Base-by-base conservation (phyloP, 2,329 filamentous ascomycete genomes). In the Aspergillus fumigatus region DNA sequence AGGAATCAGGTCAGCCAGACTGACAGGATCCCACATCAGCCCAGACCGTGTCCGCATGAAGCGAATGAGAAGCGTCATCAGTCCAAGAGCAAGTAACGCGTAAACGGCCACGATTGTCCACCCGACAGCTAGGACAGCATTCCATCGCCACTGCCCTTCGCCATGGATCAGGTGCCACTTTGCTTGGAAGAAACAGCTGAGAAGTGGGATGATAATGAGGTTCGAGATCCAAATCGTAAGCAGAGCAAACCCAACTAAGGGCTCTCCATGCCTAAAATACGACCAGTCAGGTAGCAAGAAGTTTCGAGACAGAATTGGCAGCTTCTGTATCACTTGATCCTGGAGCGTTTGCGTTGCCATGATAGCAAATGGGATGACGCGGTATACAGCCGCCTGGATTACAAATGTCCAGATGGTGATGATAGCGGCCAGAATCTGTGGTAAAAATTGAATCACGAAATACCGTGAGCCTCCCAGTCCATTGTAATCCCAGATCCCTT, bases 401-500 rank as follows among this genome's bases (percentile, higher is more conserved):
- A 86, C 84, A 65, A 96, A 87, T 1, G 90, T 82, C 79, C 90
- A 96, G 6, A 97, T 71, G 48, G 94, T 79, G 38, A 96, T 75
- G 11, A 87, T 62, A 21, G 85, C 85, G 0, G 87, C 90, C 14
- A 95, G 69, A 0, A 96, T 77, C 55, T 92, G 90, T 2, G 93
- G 92, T 1, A 97, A 76, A 61, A 96, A 90, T 59, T 91, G 84
- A 71, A 96, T 94, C 49, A 95, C 74, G 70, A 97, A 96, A 73
- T 95, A 96, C 62, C 86, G 82, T 8, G 81, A 81, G 51, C 87
- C 88, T 59, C 89, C 88, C 56, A 91, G 87, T 29, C 81, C 81
- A 35, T 78, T 76, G 70, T 92, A 96, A 3, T 80, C 74, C 68
- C 83, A 85, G 11, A 97, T 76, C 0, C 90, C 90, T 9, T 80